Base-by-base conservation (phyloP, 352 stramenopile genomes). In the Thraustotheca clavata region DNA sequence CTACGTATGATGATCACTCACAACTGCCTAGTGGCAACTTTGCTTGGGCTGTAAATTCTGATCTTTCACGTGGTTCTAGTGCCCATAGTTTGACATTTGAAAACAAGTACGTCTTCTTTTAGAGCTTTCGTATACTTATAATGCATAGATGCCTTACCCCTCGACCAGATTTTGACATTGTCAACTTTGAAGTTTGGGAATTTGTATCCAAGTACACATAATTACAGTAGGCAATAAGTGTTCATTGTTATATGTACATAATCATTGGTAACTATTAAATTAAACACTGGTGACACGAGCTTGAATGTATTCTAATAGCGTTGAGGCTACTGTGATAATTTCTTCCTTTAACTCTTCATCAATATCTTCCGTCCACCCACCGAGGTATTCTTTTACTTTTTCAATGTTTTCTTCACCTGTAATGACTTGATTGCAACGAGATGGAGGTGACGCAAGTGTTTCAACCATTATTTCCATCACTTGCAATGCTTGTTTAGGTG, bases 171-270 rank as follows among this genome's bases (percentile, higher is more conserved):
- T 89, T 88, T 41, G 79, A 78, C 3, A 72, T 88, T 11, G 71
- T 73, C 29, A 71, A 73, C 55, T 77, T 88, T 39, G 80, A 89
- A 65, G 77, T 89, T 12, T 89, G 80, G 80, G 77, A 80, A 7
- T 87, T 89, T 59, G 61, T 74, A 16, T 71, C 60, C 14, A 83
- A 87, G 43, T 52, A 52, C 43, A 52, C 43, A 24, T 6, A 52
- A n/a, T n/a, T n/a, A n/a, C n/a, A n/a, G n/a, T n/a, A n/a, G n/a
- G n/a, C n/a, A n/a, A n/a, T n/a, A n/a, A n/a, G n/a, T n/a, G n/a
- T n/a, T n/a, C n/a, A n/a, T n/a, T n/a, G n/a, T n/a, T 18, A 18
- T n/a, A 46, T 46, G 18, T 18, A 46, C n/a, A 18, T 18, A n/a
- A 46, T 46, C 18, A 18, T 18, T 46, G n/a, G 18, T n/a, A n/a